Evolutionary conservation across 2,329 filamentous ascomycete species (phyloP), one percentile per base, ranked within the genome.

Genomic region (Elsinoe necatrix): DNA sequence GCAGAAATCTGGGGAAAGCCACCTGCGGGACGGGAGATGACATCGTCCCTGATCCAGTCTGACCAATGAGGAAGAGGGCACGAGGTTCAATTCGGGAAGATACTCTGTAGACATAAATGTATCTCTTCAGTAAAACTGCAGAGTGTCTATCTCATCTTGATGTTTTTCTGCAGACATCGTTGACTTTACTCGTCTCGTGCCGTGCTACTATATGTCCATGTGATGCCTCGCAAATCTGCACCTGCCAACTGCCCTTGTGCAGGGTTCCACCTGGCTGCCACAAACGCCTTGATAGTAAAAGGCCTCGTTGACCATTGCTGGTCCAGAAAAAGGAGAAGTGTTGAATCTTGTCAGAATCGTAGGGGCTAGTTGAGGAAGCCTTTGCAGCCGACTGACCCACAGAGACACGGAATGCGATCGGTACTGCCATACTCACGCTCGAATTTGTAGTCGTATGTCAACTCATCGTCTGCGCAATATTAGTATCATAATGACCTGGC

Each of bases 391-490:
- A 91, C 84, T 42, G 92, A 96, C 59, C 93, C 93, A 72, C 93
- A 98, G 52, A 98, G 84, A 77, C 93, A 98, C 52, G 93, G 93
- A 65, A 98, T 96, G 62, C 93, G 89, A 72, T 98, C 93, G 61
- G 90, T 82, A 64, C 89, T 95, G 67, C 90, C 90, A 67, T 95
- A 89, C 73, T 98, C 93, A 65, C 93, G 87, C 76, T 98, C 93
- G 71, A 98, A 98, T 73, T 98, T 98, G 81, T 98, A 98, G 77
- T 98, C 93, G 76, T 98, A 98, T 1, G 93, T 98, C 70, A 98
- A 84, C 77, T 98, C 93, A 75, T 98, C 93, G 70, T 96, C 93
- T 98, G 68, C 60, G 55, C 27, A 3, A 42, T 35, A 64, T 74
- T 65, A 68, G 70, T 60, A 48, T 9, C 29, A 54, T 31, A 23